These are phyloP conservation scores for Gaertneriomyces semiglobifer DNA, from an alignment of 192 early-diverging fungal genomes.

Conservation along the genomic window DNA sequence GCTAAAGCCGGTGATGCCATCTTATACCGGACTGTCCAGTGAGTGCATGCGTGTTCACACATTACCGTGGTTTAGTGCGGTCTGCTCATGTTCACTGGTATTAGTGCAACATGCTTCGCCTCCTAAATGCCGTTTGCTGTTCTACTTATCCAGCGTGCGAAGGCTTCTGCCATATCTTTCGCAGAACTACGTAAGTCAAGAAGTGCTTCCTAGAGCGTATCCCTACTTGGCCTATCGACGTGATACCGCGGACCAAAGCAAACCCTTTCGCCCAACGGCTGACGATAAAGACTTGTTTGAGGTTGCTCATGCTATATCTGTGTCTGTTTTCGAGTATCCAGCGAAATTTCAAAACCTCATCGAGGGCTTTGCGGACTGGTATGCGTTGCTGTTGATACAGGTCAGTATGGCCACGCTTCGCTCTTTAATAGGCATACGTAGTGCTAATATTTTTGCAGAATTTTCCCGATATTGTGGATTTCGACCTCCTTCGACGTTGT, in stretches of 20 bases:
- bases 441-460: background rate
- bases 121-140: conserved; percentile 16
- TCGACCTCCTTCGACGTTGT: conserved; percentile 20
- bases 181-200: background rate
- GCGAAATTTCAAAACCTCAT: conserved; percentile 2
- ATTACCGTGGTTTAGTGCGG: no score
- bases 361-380: conserved; percentile 22
- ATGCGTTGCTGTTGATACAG: conserved; percentile 12
- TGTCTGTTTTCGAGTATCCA: conserved; percentile 10
- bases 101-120: no score
- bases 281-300: conserved; percentile 33
- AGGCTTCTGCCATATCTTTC: conserved; percentile 13
- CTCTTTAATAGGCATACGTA: background rate
- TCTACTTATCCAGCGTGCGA: conserved; percentile 15
- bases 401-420: conserved; percentile 1
- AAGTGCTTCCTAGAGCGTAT: conserved; percentile 18
- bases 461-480: conserved; percentile 24
- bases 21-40: no score
- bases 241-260: background rate
- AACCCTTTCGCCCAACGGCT: background rate
- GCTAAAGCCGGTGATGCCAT: background rate
- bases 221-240: conserved; percentile 15
- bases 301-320: conserved; percentile 14
- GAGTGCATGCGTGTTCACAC: no score
- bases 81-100: no score